A percentile compares a stretch with the other conserved stretches of the same genome.
These are phyloP conservation scores for Neofusicoccum parvum DNA, from an alignment of 2,329 filamentous ascomycete species.

Conservation along the genomic window DNA sequence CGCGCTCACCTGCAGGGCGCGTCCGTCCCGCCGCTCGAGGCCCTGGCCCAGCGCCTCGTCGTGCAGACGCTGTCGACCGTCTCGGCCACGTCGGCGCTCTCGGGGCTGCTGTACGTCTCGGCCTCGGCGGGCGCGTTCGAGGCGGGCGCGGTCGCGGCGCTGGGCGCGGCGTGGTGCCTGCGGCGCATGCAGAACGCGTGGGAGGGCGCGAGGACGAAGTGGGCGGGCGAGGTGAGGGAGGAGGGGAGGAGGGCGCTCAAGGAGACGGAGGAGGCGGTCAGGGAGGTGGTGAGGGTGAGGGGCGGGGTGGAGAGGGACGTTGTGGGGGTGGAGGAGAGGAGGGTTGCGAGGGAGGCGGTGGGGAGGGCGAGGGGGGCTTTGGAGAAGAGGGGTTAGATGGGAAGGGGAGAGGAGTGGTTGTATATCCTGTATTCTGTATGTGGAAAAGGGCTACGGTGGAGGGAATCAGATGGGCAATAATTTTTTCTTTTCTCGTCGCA, in stretches of 20 bases:
- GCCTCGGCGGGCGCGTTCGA: conserved; percentile 54
- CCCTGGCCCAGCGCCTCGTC: conserved; percentile 55
- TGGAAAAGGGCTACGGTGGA: too few relatives aligned
- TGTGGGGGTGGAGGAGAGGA: conserved; percentile 1
- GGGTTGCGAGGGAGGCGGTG: conserved; percentile 47
- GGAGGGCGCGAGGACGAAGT: conserved; percentile 55
- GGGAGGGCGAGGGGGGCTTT: conserved; percentile 50
- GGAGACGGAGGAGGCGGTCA: conserved; percentile 55
- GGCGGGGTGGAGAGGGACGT: conserved; percentile 37
- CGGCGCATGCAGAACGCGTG: conserved; percentile 61
- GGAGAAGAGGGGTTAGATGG: conserved; percentile 30
- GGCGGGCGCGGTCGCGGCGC: conserved; percentile 59
- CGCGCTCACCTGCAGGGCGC: conserved; percentile 54
- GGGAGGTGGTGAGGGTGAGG: conserved; percentile 44
- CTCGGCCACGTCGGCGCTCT: conserved; percentile 56
- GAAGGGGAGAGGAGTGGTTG: conserved; percentile 30
- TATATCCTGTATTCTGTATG: too few relatives aligned
- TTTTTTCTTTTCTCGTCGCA: too few relatives aligned
- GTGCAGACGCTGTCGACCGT: conserved; percentile 75
- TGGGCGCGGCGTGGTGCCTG: conserved; percentile 61
- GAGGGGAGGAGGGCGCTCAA: conserved; percentile 59
- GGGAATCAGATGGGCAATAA: too few relatives aligned
- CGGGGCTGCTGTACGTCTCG: conserved; percentile 58
- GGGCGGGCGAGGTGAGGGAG: conserved; percentile 58
- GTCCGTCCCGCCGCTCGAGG: conserved; percentile 47